Conservation (phyloP, 2,329 filamentous ascomycete species). For the Apiospora phragmitis region DNA sequence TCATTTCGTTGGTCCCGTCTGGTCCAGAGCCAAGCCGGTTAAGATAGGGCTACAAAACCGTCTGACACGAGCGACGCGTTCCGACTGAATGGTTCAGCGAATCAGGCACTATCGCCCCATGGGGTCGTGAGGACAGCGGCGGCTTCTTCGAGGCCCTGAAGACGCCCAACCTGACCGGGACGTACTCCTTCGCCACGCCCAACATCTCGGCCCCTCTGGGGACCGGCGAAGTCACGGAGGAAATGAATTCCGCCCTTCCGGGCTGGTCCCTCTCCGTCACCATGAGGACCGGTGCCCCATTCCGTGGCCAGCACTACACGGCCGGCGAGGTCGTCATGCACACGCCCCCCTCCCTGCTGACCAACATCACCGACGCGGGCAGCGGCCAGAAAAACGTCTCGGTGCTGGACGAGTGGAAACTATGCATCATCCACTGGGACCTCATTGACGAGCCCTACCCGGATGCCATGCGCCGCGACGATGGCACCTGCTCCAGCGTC, state of each 20-base stretch:
- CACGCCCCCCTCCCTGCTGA: not conserved
- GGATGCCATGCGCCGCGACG: not conserved
- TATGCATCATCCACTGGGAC: not conserved
- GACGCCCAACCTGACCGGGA: not conserved
- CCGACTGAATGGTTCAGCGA: not conserved
- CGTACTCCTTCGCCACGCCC: not conserved
- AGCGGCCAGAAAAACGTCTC: not conserved
- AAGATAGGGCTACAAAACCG: not conserved
- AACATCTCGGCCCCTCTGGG: not conserved
- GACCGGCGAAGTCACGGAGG: not conserved
- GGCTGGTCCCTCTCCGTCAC: not conserved
- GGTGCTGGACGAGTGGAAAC: not conserved
- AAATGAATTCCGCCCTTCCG: not conserved
- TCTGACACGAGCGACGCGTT: not conserved
- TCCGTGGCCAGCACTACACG: not conserved
- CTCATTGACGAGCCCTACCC: not conserved
- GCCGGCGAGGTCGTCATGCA: not conserved
- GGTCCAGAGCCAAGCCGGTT: not conserved
- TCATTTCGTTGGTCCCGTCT: not conserved
- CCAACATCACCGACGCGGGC: not conserved
- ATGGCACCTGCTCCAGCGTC: slow-evolving; percentile 2
- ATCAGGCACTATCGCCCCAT: not conserved
- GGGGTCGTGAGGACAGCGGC: no score
- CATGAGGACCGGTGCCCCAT: not conserved
- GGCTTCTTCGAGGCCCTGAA: not conserved